These are phyloP conservation scores for Colletotrichum lupini DNA, from an alignment of 2,329 filamentous ascomycete genomes.

Conservation along the genomic window DNA sequence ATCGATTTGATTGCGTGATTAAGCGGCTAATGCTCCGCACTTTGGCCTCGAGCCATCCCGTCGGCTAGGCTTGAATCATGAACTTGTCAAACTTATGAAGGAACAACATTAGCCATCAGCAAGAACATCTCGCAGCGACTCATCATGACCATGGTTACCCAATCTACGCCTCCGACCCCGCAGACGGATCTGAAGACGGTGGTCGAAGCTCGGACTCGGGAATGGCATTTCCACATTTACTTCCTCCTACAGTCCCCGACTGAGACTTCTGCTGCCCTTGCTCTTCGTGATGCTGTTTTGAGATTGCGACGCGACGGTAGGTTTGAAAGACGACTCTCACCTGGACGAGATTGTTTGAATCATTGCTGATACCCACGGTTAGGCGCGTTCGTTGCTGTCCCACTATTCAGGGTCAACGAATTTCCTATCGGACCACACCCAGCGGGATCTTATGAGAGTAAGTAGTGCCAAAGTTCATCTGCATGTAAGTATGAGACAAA, in stretches of 20 bases:
- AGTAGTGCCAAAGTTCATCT: conserved; percentile 17
- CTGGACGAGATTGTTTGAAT: rapidly evolving
- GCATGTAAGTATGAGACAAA: too few species aligned
- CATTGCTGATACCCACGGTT: background rate
- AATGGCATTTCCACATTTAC: conserved; percentile 50
- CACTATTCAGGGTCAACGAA: conserved; percentile 45
- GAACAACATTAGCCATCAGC: background rate
- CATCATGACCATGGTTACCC: conserved; percentile 35
- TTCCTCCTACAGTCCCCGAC: conserved; percentile 45
- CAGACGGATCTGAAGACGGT: conserved; percentile 44
- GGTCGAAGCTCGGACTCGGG: conserved; percentile 42
- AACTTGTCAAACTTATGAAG: background rate
- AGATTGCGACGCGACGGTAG: conserved; percentile 46
- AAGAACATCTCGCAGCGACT: background rate
- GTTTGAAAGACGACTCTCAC: background rate
- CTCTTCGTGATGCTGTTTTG: conserved; percentile 46
- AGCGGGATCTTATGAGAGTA: conserved; percentile 48
- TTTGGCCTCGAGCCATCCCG: background rate
- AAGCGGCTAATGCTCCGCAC: background rate
- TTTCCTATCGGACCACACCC: conserved; percentile 47
- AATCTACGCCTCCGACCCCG: conserved; percentile 34
- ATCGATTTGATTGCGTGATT: background rate
- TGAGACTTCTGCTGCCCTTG: conserved; percentile 46
- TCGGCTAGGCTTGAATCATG: background rate
- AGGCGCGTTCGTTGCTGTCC: conserved; percentile 48